These are phyloP conservation scores for Ophiostoma perfectum DNA, from an alignment of 2,329 filamentous ascomycete genomes.

Conservation along the genomic window DNA sequence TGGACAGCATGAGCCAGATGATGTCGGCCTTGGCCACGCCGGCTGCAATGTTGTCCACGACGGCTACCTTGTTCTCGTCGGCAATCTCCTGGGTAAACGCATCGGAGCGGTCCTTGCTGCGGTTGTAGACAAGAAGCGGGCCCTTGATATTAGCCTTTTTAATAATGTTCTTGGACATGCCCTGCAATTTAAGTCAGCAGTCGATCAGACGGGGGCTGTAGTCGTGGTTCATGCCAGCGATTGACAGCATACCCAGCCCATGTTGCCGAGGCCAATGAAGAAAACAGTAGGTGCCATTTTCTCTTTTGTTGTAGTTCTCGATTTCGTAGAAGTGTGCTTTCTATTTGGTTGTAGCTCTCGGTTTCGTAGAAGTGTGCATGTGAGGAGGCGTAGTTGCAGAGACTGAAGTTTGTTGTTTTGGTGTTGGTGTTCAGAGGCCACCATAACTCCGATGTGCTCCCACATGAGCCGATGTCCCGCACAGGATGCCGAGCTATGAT, in stretches of 20 bases:
- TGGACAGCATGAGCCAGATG: conserved; percentile 75
- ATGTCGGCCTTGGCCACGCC: conserved; percentile 66
- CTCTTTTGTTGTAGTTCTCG: background rate
- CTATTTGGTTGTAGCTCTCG: too few relatives aligned
- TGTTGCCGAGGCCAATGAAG: conserved; percentile 83
- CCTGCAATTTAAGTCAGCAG: conserved; percentile 42
- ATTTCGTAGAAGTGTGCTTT: background rate
- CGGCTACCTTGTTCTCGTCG: conserved; percentile 55
- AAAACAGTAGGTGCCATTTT: conserved; percentile 57
- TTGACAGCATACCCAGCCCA: conserved; percentile 58
- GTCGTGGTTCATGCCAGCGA: background rate
- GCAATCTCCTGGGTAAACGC: conserved; percentile 57
- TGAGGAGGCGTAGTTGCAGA: background rate
- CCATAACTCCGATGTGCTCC: background rate
- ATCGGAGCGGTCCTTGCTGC: conserved; percentile 54
- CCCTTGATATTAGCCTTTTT: conserved; percentile 67
- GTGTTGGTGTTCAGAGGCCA: background rate
- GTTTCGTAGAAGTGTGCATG: background rate
- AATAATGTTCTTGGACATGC: conserved; percentile 78
- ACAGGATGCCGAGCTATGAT: background rate
- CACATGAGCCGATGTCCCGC: background rate
- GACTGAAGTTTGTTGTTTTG: background rate
- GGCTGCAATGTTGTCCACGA: conserved; percentile 58
- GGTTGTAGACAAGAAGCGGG: conserved; percentile 75
- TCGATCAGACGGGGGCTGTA: background rate